A percentile compares a stretch with the other conserved stretches of the same genome.
These are phyloP conservation scores for Mimosa pudica DNA, from an alignment of 306 rosid species.

Conservation along the genomic window DNA sequence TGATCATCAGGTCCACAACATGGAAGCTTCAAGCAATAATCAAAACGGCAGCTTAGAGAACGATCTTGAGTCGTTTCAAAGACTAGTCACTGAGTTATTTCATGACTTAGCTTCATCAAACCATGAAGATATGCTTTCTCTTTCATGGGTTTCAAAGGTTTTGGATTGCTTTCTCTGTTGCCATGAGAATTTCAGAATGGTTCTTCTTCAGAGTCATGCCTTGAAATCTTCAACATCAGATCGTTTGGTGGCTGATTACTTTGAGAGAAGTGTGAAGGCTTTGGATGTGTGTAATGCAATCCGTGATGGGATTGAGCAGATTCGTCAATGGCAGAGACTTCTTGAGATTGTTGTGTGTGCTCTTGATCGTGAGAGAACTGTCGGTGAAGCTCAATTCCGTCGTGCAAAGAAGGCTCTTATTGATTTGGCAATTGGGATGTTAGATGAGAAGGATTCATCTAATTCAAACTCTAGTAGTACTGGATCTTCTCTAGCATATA, in stretches of 20 bases:
- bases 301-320: conserved; percentile 84
- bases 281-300: conserved; percentile 86
- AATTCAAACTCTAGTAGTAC: conserved; percentile 7
- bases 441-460: conserved; percentile 75
- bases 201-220: conserved; percentile 51
- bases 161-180: conserved; percentile 64
- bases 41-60: conserved; percentile 33
- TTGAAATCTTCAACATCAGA: conserved; percentile 52
- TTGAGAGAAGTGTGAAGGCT: conserved; percentile 79
- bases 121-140: conserved; percentile 56
- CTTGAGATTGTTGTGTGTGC: conserved; percentile 76
- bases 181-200: conserved; percentile 64
- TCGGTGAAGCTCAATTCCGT: conserved; percentile 85
- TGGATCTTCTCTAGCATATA: conserved; percentile 42
- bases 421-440: conserved; percentile 80
- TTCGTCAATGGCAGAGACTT: conserved; percentile 77
- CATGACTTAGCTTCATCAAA: conserved; percentile 45
- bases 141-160: conserved; percentile 72
- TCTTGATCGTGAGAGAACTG: conserved; percentile 52
- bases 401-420: conserved; percentile 83
- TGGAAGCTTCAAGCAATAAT: conserved; percentile 43
- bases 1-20: conserved; percentile 48
- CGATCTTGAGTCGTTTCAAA: conserved; percentile 72
- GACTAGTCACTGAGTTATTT: conserved; percentile 53
- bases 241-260: conserved; percentile 71